These are phyloP conservation scores for Ceratocystis papillata DNA, from an alignment of 2,329 filamentous ascomycete species.

Conservation along the genomic window DNA sequence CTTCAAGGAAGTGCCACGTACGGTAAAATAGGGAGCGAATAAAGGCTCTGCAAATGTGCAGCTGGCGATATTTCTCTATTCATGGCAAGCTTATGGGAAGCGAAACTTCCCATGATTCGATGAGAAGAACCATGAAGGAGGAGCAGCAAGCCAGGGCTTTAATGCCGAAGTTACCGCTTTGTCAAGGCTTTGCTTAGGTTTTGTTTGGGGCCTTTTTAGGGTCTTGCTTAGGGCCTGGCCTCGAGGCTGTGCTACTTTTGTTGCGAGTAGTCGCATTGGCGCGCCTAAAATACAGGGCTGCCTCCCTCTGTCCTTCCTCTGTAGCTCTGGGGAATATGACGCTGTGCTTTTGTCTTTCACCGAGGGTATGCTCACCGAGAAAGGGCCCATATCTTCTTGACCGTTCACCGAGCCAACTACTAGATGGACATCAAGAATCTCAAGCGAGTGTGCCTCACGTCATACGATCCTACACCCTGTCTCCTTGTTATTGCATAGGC, in stretches of 20 bases:
- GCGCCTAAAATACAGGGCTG: not conserved
- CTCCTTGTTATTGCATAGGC: not conserved
- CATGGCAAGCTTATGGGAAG: not conserved
- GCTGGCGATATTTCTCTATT: not conserved
- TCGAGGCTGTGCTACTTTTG: not conserved
- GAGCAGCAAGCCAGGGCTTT: not conserved
- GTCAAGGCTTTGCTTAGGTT: too few species aligned
- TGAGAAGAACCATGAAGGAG: not conserved
- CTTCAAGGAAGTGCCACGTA: not conserved
- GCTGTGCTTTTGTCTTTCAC: not conserved
- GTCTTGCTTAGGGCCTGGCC: not conserved
- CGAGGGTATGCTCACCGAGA: not conserved
- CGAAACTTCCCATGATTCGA: not conserved
- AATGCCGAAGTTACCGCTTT: not conserved
- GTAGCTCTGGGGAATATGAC: not conserved
- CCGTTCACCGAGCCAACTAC: not conserved
- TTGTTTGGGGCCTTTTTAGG: too few species aligned
- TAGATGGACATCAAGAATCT: not conserved
- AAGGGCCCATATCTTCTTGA: not conserved
- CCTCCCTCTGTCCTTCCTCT: not conserved
- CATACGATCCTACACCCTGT: not conserved
- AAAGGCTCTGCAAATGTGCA: constrained; percentile 6
- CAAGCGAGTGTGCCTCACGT: not conserved
- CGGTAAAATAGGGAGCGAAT: not conserved
- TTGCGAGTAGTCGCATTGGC: not conserved